Evolutionary conservation across 1,139 yeast species (phyloP).

Genomic region (Lodderomyces elongisporus): DNA sequence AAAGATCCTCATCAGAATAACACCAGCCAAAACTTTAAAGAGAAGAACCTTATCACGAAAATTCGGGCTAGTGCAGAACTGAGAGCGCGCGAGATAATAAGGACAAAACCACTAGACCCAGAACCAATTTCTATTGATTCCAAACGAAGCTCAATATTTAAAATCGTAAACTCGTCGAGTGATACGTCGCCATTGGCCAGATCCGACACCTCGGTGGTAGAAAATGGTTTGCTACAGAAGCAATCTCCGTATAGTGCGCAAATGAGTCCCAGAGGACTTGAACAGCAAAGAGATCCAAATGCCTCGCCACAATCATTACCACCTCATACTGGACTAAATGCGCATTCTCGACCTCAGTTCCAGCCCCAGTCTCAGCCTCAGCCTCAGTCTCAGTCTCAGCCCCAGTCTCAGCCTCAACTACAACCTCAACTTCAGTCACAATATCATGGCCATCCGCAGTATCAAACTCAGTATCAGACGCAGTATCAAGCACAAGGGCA

Average conservation of each 20-base stretch:
- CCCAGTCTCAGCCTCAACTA: constrained; percentile 5
- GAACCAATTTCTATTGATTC: constrained; percentile 52
- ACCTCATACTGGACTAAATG: neutral
- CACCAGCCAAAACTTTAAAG: too few species aligned
- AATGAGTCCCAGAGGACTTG: neutral
- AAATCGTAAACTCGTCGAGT: constrained; percentile 30
- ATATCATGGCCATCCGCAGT: constrained; percentile 3
- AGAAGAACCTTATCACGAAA: too few species aligned
- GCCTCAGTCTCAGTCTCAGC: constrained; percentile 3
- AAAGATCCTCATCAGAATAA: too few species aligned
- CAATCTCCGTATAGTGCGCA: neutral
- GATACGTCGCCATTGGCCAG: constrained; percentile 25
- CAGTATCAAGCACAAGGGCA: constrained; percentile 5
- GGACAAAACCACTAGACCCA: constrained; percentile 78
- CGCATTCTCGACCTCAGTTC: neutral
- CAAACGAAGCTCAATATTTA: constrained; percentile 38
- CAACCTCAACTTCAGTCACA: constrained; percentile 12
- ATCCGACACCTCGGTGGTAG: constrained; percentile 8
- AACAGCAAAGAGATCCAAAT: too few species aligned
- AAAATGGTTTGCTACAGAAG: neutral
- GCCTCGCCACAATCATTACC: neutral
- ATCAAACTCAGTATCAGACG: constrained; percentile 3
- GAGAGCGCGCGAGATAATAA: constrained; percentile 66
- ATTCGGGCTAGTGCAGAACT: constrained; percentile 55
- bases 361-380: neutral